Percentiles rank a stretch among this genome's conserved stretches.
Conservation (phyloP, 805 yeast species). For the Blastobotrys peoriensis region DNA sequence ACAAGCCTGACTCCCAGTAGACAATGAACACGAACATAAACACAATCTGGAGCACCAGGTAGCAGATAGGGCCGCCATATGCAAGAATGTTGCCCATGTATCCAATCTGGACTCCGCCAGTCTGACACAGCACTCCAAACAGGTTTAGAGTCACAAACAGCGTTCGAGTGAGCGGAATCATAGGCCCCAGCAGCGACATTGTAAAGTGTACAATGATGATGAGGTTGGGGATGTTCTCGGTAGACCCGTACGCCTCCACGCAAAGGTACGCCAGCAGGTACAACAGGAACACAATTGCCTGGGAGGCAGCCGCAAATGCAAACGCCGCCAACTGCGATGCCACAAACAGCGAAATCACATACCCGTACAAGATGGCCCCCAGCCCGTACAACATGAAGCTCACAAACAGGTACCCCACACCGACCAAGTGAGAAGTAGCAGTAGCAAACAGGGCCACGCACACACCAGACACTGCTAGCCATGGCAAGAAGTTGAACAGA, state of each 20-base stretch:
- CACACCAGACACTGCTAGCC: slow-evolving; percentile 23
- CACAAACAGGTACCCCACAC: slow-evolving; percentile 29
- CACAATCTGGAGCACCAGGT: slow-evolving; percentile 25
- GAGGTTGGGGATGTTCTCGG: slow-evolving; percentile 21
- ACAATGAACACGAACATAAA: slow-evolving; percentile 21
- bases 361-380: slow-evolving; percentile 26
- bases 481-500: slow-evolving; percentile 22
- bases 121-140: slow-evolving; percentile 29
- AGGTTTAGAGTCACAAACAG: slow-evolving; percentile 29
- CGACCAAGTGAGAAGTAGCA: slow-evolving; percentile 20
- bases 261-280: slow-evolving; percentile 30
- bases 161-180: slow-evolving; percentile 25
- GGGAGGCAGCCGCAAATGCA: slow-evolving; percentile 31
- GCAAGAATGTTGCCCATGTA: slow-evolving; percentile 29
- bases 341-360: slow-evolving; percentile 28
- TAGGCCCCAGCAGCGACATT: slow-evolving; percentile 27
- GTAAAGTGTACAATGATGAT: slow-evolving; percentile 26
- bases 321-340: slow-evolving; percentile 34
- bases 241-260: slow-evolving; percentile 27
- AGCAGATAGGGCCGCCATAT: slow-evolving; percentile 32
- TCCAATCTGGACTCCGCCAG: slow-evolving; percentile 18
- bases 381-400: slow-evolving; percentile 29
- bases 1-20: slow-evolving; percentile 33
- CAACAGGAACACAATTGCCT: slow-evolving; percentile 28
- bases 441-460: slow-evolving; percentile 26